These are phyloP conservation scores for Chaetomiaceae sp. DNA, from an alignment of 2,329 filamentous ascomycete species.

Conservation along the genomic window DNA sequence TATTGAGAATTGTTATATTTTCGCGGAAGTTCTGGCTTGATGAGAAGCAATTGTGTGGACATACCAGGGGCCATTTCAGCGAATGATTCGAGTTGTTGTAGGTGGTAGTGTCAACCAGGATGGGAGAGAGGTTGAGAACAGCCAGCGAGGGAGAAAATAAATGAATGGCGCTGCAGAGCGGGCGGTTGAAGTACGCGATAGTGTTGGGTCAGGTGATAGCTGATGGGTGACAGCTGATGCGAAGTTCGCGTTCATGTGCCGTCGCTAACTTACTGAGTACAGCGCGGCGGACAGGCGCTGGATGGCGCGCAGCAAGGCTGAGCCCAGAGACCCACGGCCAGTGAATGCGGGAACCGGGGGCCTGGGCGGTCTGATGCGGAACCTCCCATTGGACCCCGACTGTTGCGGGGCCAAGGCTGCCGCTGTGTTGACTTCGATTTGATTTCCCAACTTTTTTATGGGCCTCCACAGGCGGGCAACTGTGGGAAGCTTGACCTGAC, in stretches of 20 bases:
- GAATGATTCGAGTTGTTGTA: too few relatives aligned
- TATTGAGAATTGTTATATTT: background rate
- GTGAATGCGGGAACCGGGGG: too few relatives aligned
- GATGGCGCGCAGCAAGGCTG: constrained; percentile 19
- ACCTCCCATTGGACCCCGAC: constrained; percentile 10
- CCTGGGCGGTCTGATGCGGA: background rate
- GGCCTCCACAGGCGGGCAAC: constrained; percentile 15
- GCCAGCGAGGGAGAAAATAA: too few relatives aligned
- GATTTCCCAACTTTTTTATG: constrained; percentile 21
- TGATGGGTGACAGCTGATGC: too few relatives aligned
- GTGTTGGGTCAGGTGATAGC: too few relatives aligned
- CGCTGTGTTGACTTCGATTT: constrained; percentile 18
- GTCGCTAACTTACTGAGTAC: too few relatives aligned
- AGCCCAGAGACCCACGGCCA: background rate
- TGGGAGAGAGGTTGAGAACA: too few relatives aligned
- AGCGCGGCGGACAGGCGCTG: background rate
- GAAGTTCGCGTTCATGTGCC: too few relatives aligned
- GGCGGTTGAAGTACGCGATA: too few relatives aligned
- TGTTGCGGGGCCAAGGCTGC: constrained; percentile 21
- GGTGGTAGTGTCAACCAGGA: too few relatives aligned
- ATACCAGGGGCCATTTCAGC: constrained; percentile 21
- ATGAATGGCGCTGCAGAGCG: too few relatives aligned
- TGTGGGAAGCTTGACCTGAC: constrained; percentile 8
- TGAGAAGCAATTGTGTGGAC: background rate
- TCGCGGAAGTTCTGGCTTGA: background rate